Evolutionary conservation across 2,329 filamentous ascomycete genomes (phyloP), one percentile per base, ranked within the genome.

Genomic region (Alternaria brassicae): DNA sequence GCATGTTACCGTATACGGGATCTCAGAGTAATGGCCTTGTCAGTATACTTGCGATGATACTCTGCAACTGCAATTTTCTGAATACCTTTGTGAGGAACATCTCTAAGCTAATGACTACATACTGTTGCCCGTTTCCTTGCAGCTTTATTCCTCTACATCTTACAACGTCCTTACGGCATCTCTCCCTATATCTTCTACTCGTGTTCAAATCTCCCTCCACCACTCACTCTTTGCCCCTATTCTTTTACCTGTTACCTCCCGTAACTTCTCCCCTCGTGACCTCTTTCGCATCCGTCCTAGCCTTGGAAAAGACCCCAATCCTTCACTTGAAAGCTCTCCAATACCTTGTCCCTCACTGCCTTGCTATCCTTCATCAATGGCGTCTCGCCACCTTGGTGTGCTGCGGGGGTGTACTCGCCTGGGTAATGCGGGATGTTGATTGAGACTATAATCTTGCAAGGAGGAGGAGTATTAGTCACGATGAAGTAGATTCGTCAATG

Each of bases 401-500:
- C 88, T 8, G 89, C 88, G 76, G 88, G 86, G 69, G 88, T 83
- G 74, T 92, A 92, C 76, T 91, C 87, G 62, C 89, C 89, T 68
- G 86, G 84, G 67, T 92, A 89, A 73, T 95, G 90, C 27, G 93
- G 94, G 47, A 96, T 91, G 78, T 97, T 97, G 73, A 97, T 87
- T 39, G 91, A 91, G 62, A 97, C 87, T 45, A 97, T 81, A 37
- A 98, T 81, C 55, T 40, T 53, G 32, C 15, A 21, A 17, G 0
- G 1, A 1, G 28, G 15, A 17, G 0, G 1, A 1, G 28, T 32
- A 30, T 39, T 30, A 28, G 41, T 8, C 3, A 19, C 21, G 36
- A 39, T 13, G 36, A 21, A 21, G 17, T 39, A 9, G 36, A 9
- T 7, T 17, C 17, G 36, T 21, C 17, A 39, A 39, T 5, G 6